These are phyloP conservation scores for Botrytis byssoidea DNA, from an alignment of 2,329 filamentous ascomycete genomes.

Conservation along the genomic window DNA sequence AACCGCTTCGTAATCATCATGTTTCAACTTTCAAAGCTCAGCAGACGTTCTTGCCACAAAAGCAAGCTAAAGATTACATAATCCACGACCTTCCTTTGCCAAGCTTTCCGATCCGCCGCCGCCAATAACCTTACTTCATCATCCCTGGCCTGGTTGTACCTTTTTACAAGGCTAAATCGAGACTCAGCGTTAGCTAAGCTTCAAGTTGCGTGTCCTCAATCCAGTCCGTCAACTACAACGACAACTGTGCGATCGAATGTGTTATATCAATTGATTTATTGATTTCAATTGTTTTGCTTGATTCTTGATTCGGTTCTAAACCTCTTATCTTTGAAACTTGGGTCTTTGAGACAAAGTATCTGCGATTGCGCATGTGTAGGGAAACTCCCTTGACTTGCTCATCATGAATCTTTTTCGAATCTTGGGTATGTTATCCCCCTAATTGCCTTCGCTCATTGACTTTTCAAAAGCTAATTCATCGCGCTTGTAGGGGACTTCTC, in stretches of 20 bases:
- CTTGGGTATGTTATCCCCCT: slow-evolving; percentile 49
- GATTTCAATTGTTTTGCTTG: slow-evolving; percentile 1
- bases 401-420: slow-evolving; percentile 71
- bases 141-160: slow-evolving; percentile 19
- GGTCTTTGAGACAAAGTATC: not conserved
- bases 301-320: not conserved
- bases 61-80: not conserved
- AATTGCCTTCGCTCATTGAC: not conserved
- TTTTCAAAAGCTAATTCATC: slow-evolving; percentile 15
- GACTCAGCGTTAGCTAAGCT: slow-evolving; percentile 20
- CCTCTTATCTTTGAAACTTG: slow-evolving; percentile 11
- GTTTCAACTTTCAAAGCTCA: not conserved
- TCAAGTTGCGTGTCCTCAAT: slow-evolving; percentile 36
- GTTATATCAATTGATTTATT: not conserved
- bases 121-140: not conserved
- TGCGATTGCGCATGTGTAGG: slow-evolving; percentile 16
- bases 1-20: slow-evolving; percentile 36
- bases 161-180: slow-evolving; percentile 16
- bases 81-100: not conserved
- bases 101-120: slow-evolving; percentile 11
- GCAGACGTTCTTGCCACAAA: not conserved
- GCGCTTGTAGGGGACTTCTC: slow-evolving; percentile 76
- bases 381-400: slow-evolving; percentile 28
- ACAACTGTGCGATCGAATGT: not conserved
- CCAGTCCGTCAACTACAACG: not conserved